Evolutionary conservation across 2,329 filamentous ascomycete species (phyloP), one percentile per base, ranked within the genome.

Genomic region (Fonsecaea erecta): DNA sequence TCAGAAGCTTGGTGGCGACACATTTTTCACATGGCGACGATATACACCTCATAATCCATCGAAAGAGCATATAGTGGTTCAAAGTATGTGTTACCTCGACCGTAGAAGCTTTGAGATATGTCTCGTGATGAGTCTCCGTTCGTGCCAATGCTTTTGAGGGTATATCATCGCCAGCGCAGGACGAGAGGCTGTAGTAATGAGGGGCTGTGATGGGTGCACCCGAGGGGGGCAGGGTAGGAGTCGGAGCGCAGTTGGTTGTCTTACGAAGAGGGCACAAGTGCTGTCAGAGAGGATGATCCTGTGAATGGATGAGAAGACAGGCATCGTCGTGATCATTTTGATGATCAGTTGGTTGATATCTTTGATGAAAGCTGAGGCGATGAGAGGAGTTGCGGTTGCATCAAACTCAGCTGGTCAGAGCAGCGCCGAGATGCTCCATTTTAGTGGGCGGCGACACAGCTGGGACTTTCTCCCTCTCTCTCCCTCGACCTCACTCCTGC

Each of bases 131-230:
- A 55, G 28, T 46, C 63, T 35, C 57, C 57, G 32, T 55, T 61
- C 59, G 32, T 43, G 40, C 21, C 24, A 35, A 26, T 57, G 53
- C 21, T 30, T 18, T 56, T 8, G 35, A 26, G 18, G 37, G 56
- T 37, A 63, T 62, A 55, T 66, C 53, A 58, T 40, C 55, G 37
- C 43, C 64, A 63, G 67, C 64, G 67, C 67, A 69, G 67, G 67
- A 48, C 18, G 43, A 63, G 55, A 57, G 35, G 53, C 52, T 59
- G 56, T 46, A 57, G 59, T 46, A 32, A 48, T 60, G 58, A 65
- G 64, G 67, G 64, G 64, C 53, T 57, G 57, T 26, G 46, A 60
- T 52, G 57, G 57, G 57, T 52, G 57, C 57, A 60, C 46, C 43
- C 57, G 46, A 52, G 55, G 56, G n/a, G 58, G 52, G 18, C 52